Evolutionary conservation across 2,329 filamentous ascomycete species (phyloP).

Genomic region (Colletotrichum incanum): DNA sequence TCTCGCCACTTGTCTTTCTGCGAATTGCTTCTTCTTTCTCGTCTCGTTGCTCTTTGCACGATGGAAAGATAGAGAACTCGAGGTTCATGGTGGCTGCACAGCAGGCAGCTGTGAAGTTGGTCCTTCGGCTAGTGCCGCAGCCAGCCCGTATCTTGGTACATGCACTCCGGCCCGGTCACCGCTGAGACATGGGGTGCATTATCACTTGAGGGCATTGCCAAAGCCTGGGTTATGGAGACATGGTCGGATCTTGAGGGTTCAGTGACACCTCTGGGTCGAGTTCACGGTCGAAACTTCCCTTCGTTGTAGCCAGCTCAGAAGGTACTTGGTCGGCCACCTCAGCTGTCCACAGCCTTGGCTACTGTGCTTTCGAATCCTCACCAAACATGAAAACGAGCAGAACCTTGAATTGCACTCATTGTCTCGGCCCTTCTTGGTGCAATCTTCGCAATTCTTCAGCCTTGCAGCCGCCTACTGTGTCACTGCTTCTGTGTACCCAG

Average conservation of each 20-base stretch:
- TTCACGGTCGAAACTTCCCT: neutral
- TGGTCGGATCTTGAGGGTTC: neutral
- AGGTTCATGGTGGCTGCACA: constrained; percentile 30
- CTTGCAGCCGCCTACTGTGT: neutral
- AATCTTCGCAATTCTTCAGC: neutral
- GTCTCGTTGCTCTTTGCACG: neutral
- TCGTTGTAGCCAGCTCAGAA: constrained; percentile 5
- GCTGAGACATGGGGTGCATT: constrained; percentile 41
- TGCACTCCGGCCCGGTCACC: constrained; percentile 30
- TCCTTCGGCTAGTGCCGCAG: constrained; percentile 41
- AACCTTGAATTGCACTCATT: neutral
- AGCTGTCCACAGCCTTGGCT: neutral
- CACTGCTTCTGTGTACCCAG: neutral
- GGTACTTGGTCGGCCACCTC: neutral
- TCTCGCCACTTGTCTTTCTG: constrained; percentile 39
- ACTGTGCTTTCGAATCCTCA: neutral
- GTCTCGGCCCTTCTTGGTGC: neutral
- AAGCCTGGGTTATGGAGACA: neutral
- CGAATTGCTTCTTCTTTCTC: constrained; percentile 9
- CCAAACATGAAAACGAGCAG: neutral
- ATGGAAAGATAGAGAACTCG: constrained; percentile 4
- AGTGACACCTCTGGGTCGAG: neutral
- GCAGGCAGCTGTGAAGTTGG: constrained; percentile 40
- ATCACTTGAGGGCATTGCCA: constrained; percentile 26
- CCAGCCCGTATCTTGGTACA: constrained; percentile 29